Base-by-base conservation (phyloP, 768 basidiomycete species). In the Boletus pseudopeckii region DNA sequence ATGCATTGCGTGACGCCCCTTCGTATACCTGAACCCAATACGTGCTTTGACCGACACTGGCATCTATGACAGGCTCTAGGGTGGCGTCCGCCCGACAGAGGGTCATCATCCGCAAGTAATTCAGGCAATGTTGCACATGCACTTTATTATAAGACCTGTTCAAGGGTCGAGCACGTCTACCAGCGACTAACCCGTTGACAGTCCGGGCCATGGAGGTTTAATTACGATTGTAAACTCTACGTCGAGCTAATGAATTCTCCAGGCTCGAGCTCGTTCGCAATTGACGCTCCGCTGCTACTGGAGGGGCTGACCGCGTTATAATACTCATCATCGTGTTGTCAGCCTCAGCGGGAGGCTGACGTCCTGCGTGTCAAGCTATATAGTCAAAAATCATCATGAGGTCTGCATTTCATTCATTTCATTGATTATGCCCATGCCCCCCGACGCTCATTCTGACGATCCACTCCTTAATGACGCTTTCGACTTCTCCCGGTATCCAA, bases 361-460 rank as follows among this genome's bases (percentile, higher is more conserved):
- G 42, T 24, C 2, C 14, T 8, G 7, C 17, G 10, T 17, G 13
- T 8, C 24, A 22, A 4, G 10, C 24, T 40, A 55, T 53, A 48
- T 54, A 40, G 37, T 15, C 37, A 0, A 11, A 20, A 36, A 26
- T 20, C 3, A 7, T 20, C 8, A 14, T 9, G 11, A 34, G 7
- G 24, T 47, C 48, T 22, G 39, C 17, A 32, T 34, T 18, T 33
- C 32, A 39, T 44, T 18, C 32, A 7, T 22, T 48, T 51, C 22
- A 15, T 39, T 42, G 1, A 48, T 36, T 33, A 53, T 44, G 40
- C 11, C 47, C 37, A 49, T 36, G 14, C 26, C n/a, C 22, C 18
- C 49, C 49, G 49, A 66, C 64, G 47, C 54, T 66, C 64, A 1
- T 64, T 66, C 55, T 18, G 30, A 64, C 30, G n/a, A 48, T 44